Evolutionary conservation across 2,329 filamentous ascomycete species (phyloP).

Genomic region (Scytalidium sp.): DNA sequence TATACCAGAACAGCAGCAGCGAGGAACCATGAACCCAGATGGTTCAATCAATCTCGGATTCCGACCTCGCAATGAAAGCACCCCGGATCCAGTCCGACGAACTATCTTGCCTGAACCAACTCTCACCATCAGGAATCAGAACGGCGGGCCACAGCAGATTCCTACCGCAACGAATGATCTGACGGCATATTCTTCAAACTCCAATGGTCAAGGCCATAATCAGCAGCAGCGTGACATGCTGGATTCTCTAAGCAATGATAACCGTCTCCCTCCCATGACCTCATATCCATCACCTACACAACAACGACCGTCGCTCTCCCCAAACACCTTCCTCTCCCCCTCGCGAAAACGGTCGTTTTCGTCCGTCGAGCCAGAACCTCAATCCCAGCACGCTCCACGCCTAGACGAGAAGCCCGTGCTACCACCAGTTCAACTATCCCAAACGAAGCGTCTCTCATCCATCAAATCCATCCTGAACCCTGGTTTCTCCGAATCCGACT

Average conservation of each 20-base stretch:
- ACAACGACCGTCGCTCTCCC: slow-evolving; percentile 56
- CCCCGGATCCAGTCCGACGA: slow-evolving; percentile 15
- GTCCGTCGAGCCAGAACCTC: slow-evolving; percentile 49
- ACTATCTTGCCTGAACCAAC: slow-evolving; percentile 25
- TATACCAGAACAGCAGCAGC: slow-evolving; percentile 30
- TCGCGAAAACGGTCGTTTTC: slow-evolving; percentile 68
- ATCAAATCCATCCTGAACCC: slow-evolving; percentile 76
- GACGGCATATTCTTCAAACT: slow-evolving; percentile 38
- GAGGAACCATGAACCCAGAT: slow-evolving; percentile 59
- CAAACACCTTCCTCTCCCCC: slow-evolving; percentile 56
- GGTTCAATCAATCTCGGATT: slow-evolving; percentile 63
- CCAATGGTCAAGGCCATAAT: slow-evolving; percentile 13
- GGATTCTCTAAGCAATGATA: slow-evolving; percentile 50
- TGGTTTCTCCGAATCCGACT: slow-evolving; percentile 18
- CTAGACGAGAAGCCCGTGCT: slow-evolving; percentile 3
- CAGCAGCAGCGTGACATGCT: slow-evolving; percentile 28
- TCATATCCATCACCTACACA: slow-evolving; percentile 36
- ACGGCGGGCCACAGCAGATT: slow-evolving; percentile 15
- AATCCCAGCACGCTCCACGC: slow-evolving; percentile 4
- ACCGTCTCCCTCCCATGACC: slow-evolving; percentile 51
- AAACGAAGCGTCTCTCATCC: slow-evolving; percentile 64
- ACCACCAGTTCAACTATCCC: slow-evolving; percentile 31
- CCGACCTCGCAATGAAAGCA: slow-evolving; percentile 39
- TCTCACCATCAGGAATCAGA: slow-evolving; percentile 16
- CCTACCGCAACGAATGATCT: slow-evolving; percentile 43